Evolutionary conservation across 1,139 yeast genomes (phyloP).

Genomic region (Hemisphaericaspora xylanilytica): DNA sequence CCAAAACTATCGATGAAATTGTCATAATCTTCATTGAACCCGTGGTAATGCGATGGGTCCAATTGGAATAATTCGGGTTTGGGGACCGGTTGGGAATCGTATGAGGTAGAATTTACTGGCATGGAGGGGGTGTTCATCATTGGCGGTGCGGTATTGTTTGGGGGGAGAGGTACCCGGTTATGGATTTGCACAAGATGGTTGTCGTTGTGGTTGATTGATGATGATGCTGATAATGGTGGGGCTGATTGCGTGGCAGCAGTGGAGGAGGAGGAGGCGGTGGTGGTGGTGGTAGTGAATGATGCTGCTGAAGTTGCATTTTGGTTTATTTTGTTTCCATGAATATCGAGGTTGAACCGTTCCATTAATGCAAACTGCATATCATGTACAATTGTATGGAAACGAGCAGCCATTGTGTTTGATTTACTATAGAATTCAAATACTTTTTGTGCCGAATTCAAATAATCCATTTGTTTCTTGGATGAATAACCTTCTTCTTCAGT

Average conservation of each 20-base stretch:
- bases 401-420: constrained; percentile 10
- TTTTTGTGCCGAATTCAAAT: constrained; percentile 13
- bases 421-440: constrained; percentile 13
- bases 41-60: background rate
- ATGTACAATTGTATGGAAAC: constrained; percentile 12
- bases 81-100: background rate
- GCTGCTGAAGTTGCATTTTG: background rate
- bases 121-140: background rate
- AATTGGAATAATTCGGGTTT: background rate
- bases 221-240: too few species aligned
- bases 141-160: background rate
- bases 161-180: too few species aligned
- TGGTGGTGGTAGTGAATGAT: background rate
- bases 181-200: too few species aligned
- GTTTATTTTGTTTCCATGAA: constrained; percentile 9
- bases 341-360: constrained; percentile 11
- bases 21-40: constrained; percentile 14
- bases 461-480: constrained; percentile 11
- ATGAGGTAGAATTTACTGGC: background rate
- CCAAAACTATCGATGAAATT: constrained; percentile 15
- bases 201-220: background rate
- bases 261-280: background rate
- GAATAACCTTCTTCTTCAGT: constrained; percentile 11
- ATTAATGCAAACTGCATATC: constrained; percentile 14
- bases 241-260: background rate